Base-by-base conservation (phyloP, 2,329 filamentous ascomycete genomes). In the Colletotrichum noveboracense region DNA sequence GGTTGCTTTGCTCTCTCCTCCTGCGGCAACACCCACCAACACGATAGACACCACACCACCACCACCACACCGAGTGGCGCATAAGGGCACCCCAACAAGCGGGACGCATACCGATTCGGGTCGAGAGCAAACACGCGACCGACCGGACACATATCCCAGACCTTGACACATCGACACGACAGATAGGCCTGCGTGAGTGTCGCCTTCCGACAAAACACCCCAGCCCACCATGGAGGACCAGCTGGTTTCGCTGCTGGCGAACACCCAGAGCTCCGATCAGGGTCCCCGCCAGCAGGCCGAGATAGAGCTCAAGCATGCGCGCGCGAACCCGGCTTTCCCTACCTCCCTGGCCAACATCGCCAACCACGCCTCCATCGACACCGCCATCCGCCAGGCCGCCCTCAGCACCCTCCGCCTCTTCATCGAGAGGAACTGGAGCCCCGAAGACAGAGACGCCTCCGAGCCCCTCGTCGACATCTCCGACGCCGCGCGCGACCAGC, bases 271-370 rank as follows among this genome's bases (percentile, higher is more conserved):
- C 78, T 82, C 94, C 76, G 91, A 93, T 75, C 93, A 96, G 84
- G 92, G 87, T 71, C 93, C 94, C 73, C 94, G 96, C 84, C 96
- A 95, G 84, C 92, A 94, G 83, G 97, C 97, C 80, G 97, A 99
- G 87, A 89, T 93, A 82, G 94, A 95, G 81, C 91, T 98, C 67
- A 92, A 93, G 83, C 91, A 91, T 78, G 91, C 94, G 78, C 93
- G 94, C 83, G 84, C 89, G 76, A 91, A 91, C 83, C 89, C 91
- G 74, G 92, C 92, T 77, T 98, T 96, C 83, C 95, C 96, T 65
- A 86, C 94, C 68, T 94, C 93, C 70, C 92, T 99, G 77, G 90
- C 94, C 79, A 93, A 95, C 79, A 94, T 99, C 80, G 96, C 94
- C 78, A 91, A 92, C 61, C 94, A 98, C 84, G 88, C 91, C 56